A percentile compares a stretch with the other conserved stretches of the same genome.
These are phyloP conservation scores for Cyclotella distinguenda DNA, from an alignment of 108 stramenopile species.

Conservation along the genomic window DNA sequence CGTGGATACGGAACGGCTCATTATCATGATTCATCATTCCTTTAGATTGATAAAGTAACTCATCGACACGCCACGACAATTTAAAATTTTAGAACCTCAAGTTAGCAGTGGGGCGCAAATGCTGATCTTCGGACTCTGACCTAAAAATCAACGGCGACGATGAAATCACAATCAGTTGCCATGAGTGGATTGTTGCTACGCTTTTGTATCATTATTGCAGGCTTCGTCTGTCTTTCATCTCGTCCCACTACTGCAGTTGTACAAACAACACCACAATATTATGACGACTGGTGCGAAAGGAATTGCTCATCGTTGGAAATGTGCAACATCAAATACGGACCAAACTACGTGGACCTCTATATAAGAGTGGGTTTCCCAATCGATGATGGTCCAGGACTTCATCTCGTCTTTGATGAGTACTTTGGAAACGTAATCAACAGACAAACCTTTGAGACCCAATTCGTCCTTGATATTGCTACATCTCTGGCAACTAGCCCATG, in stretches of 20 bases:
- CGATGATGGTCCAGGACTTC: constrained; percentile 64
- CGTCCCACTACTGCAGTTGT: not conserved
- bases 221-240: not conserved
- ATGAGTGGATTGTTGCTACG: not conserved
- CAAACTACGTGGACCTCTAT: constrained; percentile 41
- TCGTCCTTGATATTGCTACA: constrained; percentile 58
- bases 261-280: constrained; percentile 7
- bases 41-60: not conserved
- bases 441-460: constrained; percentile 74
- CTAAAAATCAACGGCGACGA: too few relatives aligned
- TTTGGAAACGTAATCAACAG: constrained; percentile 56
- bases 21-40: not conserved
- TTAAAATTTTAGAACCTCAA: too few relatives aligned
- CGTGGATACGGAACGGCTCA: constrained; percentile 30
- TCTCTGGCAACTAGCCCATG: constrained; percentile 59
- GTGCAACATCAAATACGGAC: constrained; percentile 28
- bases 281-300: constrained; percentile 31
- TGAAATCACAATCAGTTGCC: too few relatives aligned
- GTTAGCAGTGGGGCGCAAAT: too few relatives aligned
- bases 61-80: not conserved
- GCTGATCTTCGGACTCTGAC: too few relatives aligned
- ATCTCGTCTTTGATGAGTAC: constrained; percentile 53
- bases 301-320: constrained; percentile 14
- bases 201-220: not conserved
- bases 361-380: constrained; percentile 47